Evolutionary conservation across 495 filamentous ascomycete genomes (phyloP), one percentile per base, ranked within the genome.

Genomic region (Aspergillus panamensis): DNA sequence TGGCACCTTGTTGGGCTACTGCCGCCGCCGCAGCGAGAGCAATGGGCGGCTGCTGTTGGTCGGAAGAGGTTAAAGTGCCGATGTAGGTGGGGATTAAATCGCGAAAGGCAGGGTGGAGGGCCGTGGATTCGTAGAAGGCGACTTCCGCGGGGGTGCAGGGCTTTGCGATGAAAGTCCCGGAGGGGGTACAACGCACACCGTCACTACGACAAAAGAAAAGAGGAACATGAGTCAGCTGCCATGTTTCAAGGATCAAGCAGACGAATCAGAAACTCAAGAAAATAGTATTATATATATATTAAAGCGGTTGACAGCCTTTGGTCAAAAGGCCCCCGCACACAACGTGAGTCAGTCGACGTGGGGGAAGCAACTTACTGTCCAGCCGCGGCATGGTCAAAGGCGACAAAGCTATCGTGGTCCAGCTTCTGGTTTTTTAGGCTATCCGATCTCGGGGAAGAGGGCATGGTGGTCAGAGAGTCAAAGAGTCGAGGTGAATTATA

Each of bases 101-200:
- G 17, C 83, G 82, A 62, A 97, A 87, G 5, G 77, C 79, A 17
- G 85, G 85, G 64, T 96, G 92, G 14, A 76, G 66, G 35, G 78
- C 63, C 39, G 86, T 85, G 25, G 86, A 83, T 72, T 97, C 86
- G 82, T 99, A 99, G 75, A 99, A 99, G 25, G 84, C 83, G 57
- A 96, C 84, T 74, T 99, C 94, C 56, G 84, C 81, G 42, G 82
- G 71, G 7, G 90, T 96, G 73, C 94, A 97, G 30, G 94, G 94
- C 73, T 99, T 99, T 70, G 97, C 90, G 67, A 99, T 87, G 16
- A 97, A 77, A 55, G 88, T 82, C 65, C 94, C 94, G 49, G 89
- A 87, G 52, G 80, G 74, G 65, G 96, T 91, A 68, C 87, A 92
- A 60, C 96, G 84, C 44, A 96, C 92, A 61, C 94, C 94, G 45